Evolutionary conservation across 2,329 filamentous ascomycete species (phyloP), one percentile per base, ranked within the genome.

Genomic region (Ophiocordyceps camponoti-saundersi): DNA sequence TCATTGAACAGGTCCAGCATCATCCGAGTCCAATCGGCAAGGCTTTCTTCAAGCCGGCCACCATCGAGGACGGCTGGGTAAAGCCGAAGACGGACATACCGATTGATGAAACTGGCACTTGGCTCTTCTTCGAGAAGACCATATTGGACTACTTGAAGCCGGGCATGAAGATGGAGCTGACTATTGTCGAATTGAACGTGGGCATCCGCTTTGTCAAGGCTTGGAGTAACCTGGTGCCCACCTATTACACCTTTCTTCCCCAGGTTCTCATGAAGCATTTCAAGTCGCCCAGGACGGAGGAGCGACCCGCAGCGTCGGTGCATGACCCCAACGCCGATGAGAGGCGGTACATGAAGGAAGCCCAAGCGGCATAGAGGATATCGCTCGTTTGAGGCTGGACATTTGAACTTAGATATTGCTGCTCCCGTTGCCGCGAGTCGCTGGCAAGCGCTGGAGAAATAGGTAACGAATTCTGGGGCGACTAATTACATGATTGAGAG

Each of bases 231-330:
- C 58, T 80, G 12, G 72, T 74, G 48, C 77, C 77, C 3, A 74
- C 72, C 0, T 85, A 83, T 57, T 77, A 83, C 56, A 72, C 68
- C 0, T 76, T 77, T 48, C 64, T 88, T 23, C 72, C 75, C 1
- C 85, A 89, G 58, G 75, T 81, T 53, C 64, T 84, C 52, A 84
- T 89, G 80, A 55, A 69, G 21, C 61, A 69, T 18, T 88, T 75
- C 71, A 84, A 79, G 59, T 63, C 72, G 22, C 80, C 80, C 0
- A 57, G 57, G 3, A 54, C 53, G 1, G 65, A 65, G 26, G 61
- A 69, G 15, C 66, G 72, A 1, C 67, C 68, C 3, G 63, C 67
- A 2, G 69, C 65, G 3, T 74, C 69, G 1, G 60, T 69, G 2
- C 54, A 66, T 12, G 54, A 70, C 45, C 48, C 49, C 2, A 39